Conservation (phyloP, 2,329 filamentous ascomycete species). For the Arachnopeziza araneosa region DNA sequence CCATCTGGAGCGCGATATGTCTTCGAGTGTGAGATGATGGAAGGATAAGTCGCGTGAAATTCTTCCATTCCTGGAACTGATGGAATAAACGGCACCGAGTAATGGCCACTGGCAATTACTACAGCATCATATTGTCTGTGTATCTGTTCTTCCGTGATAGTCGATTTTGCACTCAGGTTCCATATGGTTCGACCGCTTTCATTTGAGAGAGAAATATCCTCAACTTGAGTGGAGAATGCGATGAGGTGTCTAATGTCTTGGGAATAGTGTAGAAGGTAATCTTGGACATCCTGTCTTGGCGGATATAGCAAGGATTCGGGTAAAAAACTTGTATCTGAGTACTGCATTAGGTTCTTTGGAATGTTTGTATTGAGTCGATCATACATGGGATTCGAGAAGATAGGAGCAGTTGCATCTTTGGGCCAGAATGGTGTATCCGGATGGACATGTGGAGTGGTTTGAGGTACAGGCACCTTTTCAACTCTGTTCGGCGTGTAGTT, state of each 20-base stretch:
- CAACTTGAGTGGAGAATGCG: conserved; percentile 64
- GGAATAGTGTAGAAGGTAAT: conserved; percentile 66
- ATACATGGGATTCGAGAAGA: conserved; percentile 82
- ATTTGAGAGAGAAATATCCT: conserved; percentile 42
- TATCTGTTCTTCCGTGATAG: conserved; percentile 19
- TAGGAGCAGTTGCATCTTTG: conserved; percentile 32
- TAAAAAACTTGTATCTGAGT: conserved; percentile 63
- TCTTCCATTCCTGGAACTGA: conserved; percentile 51
- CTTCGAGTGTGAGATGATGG: conserved; percentile 68
- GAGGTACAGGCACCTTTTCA: conserved; percentile 53
- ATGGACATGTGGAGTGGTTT: conserved; percentile 58
- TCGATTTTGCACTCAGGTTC: conserved; percentile 36
- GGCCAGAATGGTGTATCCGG: conserved; percentile 58
- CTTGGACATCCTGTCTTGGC: conserved; percentile 60
- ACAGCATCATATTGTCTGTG: conserved; percentile 57
- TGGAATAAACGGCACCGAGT: conserved; percentile 63
- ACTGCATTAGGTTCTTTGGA: conserved; percentile 74
- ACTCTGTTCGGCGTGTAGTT: conserved; percentile 55
- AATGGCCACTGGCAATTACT: conserved; percentile 71
- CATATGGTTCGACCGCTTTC: conserved; percentile 44
- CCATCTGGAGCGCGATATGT: conserved; percentile 63
- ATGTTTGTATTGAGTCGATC: conserved; percentile 82
- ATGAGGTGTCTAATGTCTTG: conserved; percentile 62
- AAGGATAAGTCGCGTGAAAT: conserved; percentile 56
- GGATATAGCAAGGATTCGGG: conserved; percentile 67